A percentile compares a stretch with the other conserved stretches of the same genome.
These are phyloP conservation scores for Tolypocladium pustulatum DNA, from an alignment of 2,329 filamentous ascomycete species.

Conservation along the genomic window DNA sequence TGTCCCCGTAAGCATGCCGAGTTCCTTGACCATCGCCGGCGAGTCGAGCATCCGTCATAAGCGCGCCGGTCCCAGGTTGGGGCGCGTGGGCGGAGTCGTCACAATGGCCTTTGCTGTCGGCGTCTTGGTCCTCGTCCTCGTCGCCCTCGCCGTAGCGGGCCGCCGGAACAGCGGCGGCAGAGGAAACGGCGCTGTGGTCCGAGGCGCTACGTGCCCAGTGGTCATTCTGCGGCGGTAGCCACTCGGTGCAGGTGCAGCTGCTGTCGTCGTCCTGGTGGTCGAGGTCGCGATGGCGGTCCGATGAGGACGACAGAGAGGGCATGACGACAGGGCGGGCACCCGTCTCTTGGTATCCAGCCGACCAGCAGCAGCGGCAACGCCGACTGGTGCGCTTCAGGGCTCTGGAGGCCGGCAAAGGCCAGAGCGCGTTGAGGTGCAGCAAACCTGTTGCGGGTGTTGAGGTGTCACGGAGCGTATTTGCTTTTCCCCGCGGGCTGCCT, in stretches of 20 bases:
- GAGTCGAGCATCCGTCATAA: background rate
- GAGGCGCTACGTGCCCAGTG: background rate
- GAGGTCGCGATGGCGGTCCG: slow-evolving; percentile 3
- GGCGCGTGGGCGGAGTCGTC: background rate
- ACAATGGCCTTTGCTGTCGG: background rate
- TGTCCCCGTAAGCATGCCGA: background rate
- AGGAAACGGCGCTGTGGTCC: background rate
- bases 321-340: slow-evolving; percentile 5
- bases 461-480: background rate
- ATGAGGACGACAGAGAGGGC: slow-evolving; percentile 5
- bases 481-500: background rate
- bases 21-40: background rate
- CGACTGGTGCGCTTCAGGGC: background rate
- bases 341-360: background rate
- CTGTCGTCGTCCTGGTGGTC: background rate
- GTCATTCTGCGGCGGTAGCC: slow-evolving; percentile 3
- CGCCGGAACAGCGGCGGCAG: background rate
- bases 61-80: background rate
- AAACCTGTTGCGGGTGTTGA: background rate
- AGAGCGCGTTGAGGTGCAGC: background rate
- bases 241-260: background rate
- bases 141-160: background rate
- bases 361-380: background rate
- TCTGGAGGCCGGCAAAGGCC: background rate
- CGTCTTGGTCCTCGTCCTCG: background rate